Evolutionary conservation across 164 flowering plant species (phyloP), one percentile per base, ranked within the genome.

Genomic region (Magnolia sinica): DNA sequence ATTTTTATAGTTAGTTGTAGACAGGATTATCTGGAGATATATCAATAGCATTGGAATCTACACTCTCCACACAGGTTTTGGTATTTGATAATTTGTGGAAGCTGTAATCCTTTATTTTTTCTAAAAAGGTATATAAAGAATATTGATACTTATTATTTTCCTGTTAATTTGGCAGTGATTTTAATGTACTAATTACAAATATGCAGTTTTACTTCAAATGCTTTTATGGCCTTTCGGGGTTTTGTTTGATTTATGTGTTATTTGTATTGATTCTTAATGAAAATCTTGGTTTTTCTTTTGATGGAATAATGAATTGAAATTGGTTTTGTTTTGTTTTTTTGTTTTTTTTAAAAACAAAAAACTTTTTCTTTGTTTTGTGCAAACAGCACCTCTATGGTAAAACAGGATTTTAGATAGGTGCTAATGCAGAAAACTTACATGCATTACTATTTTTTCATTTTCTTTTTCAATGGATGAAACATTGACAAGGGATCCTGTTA

Each of bases 271-370:
- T 55, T 11, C 45, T 37, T 37, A 37, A 37, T 37, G 50, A 68
- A 29, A 49, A 68, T 68, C 71, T 67, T 10, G 31, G 9, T 64
- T 66, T 8, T 4, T 66, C 14, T 10, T 8, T 8, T 31, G 50
- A 14, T 31, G 9, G 51, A 64, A 19, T 63, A 27, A 4, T 68
- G 70, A 69, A 37, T 80, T 76, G 63, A 37, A 72, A 76, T 74
- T n/a, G 72, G 64, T 29, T 70, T 51, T 16, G 29, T 27, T 72
- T 19, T n/a, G 67, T 75, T 45, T 72, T 23, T 70, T 72, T 72
- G 0, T 22, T 72, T 11, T 9, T 1, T 4, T 20, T 10, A 4
- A 24, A 24, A 24, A 24, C 1, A 24, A 24, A 24, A 24, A 24
- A 27, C 45, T 37, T 37, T 37, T 37, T 37, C 45, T 37, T 37